A percentile compares a stretch with the other conserved stretches of the same genome.
phyloP scores from a whole-genome alignment of 495 filamentous ascomycete genomes.

The Aspergillus cavernicola region DNA sequence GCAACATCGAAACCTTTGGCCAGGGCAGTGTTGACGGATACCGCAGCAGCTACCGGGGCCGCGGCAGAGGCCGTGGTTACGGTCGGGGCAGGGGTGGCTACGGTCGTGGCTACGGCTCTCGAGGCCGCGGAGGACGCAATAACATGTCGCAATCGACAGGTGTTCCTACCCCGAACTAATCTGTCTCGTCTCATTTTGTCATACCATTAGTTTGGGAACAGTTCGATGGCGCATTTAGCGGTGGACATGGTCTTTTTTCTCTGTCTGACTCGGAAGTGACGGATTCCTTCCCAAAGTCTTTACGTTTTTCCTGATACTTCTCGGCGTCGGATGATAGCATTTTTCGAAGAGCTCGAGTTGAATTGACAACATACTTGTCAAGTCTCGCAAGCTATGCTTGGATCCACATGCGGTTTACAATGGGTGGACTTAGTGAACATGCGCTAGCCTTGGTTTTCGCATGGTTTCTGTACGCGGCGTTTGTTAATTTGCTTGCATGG shows the following conservation, averaged over 20 bases:
- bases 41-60: slow-evolving; percentile 66
- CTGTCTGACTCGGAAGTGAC: slow-evolving; percentile 17
- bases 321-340: slow-evolving; percentile 26
- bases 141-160: slow-evolving; percentile 39
- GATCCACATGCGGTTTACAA: slow-evolving; percentile 14
- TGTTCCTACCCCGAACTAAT: slow-evolving; percentile 37
- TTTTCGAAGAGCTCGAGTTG: slow-evolving; percentile 16
- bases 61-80: slow-evolving; percentile 63
- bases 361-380: too few relatives aligned
- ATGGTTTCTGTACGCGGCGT: slow-evolving; percentile 23
- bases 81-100: slow-evolving; percentile 53
- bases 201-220: slow-evolving; percentile 15
- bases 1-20: slow-evolving; percentile 98
- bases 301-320: slow-evolving; percentile 16
- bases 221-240: slow-evolving; percentile 23
- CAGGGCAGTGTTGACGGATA: slow-evolving; percentile 93
- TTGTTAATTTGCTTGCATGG: slow-evolving; percentile 22
- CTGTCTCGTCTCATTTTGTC: slow-evolving; percentile 10
- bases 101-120: slow-evolving; percentile 44
- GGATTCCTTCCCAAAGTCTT: slow-evolving; percentile 16
- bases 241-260: slow-evolving; percentile 28
- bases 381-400: slow-evolving; percentile 17
- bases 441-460: slow-evolving; percentile 14
- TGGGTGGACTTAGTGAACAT: slow-evolving; percentile 21
- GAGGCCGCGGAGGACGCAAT: slow-evolving; percentile 41